phyloP scores from a whole-genome alignment of 352 stramenopile genomes.

The Albugo candida region DNA sequence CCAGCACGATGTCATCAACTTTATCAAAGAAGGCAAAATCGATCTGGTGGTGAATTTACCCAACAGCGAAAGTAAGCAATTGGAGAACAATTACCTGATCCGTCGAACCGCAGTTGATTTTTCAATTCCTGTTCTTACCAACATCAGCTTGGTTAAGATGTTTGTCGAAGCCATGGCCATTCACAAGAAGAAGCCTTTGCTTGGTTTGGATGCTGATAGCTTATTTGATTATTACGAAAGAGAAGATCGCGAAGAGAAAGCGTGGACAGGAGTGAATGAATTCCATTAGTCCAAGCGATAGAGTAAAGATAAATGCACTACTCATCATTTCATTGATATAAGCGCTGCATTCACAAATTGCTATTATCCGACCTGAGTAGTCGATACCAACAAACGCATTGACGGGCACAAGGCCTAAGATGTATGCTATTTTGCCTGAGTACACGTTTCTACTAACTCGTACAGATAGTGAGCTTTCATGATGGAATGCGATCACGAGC shows the following conservation, averaged over 20 bases:
- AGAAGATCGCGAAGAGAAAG: constrained; percentile 77
- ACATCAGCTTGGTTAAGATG: constrained; percentile 82
- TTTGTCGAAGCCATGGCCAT: constrained; percentile 84
- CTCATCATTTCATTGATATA: no score
- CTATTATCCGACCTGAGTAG: no score
- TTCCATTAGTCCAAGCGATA: constrained; percentile 75
- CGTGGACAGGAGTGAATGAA: constrained; percentile 87
- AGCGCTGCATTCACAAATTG: no score
- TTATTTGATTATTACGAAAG: constrained; percentile 97
- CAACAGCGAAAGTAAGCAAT: constrained; percentile 71
- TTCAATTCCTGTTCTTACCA: constrained; percentile 82
- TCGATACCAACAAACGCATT: no score
- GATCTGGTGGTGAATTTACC: constrained; percentile 87
- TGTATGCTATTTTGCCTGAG: no score
- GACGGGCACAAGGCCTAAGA: no score
- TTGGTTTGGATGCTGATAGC: constrained; percentile 86
- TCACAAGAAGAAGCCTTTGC: constrained; percentile 83
- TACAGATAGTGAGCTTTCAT: no score
- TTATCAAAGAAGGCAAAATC: constrained; percentile 91
- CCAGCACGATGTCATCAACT: constrained; percentile 64
- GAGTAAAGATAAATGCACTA: no score
- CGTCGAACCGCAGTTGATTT: constrained; percentile 85
- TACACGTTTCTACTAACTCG: no score
- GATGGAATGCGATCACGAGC: no score
- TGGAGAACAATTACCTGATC: constrained; percentile 87